Base-by-base conservation (phyloP, 768 basidiomycete species). In the Auriscalpium microsporum region DNA sequence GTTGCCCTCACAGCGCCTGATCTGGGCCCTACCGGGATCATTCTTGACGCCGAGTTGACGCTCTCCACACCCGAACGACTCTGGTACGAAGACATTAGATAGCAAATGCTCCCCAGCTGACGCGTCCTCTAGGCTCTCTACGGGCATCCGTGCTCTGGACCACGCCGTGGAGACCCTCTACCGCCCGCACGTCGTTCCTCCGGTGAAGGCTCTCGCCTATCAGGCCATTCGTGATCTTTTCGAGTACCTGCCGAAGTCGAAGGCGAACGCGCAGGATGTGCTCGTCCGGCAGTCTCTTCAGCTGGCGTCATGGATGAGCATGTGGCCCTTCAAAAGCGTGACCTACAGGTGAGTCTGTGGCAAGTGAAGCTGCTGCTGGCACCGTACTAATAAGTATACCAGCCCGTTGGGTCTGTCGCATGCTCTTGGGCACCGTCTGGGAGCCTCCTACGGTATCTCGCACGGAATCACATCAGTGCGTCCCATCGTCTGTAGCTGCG, bases 381-480 rank as follows among this genome's bases (percentile, higher is more conserved):
- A 42, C 4, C n/a, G 17, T 17, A 42, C 9, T 47, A 40, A 48
- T 47, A 40, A 48, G 10, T 37, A 8, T 44, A 44, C 17, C 60
- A 88, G 82, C 62, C 69, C 85, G 6, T 63, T 87, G n/a, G 88
- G 88, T 28, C 72, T 90, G 17, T 90, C 87, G 28, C 89, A 91
- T 68, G 71, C 82, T 3, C 75, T 91, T 5, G 87, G 87, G 5
- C 86, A 89, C 66, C 81, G 77, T 62, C 75, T 88, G 10, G 88
- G 87, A 3, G 86, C 86, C 16, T 72, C 73, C 45, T 91, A 90
- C 63, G 70, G 75, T 51, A 89, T 92, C 54, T 86, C 87, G 19
- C 88, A 92, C 65, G 89, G 89, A 9, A 85, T 89, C 58, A 90
- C 89, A 4, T 89, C 87, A n/a, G 87, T 86, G 58, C 68, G 80